Conservation (phyloP, 1,284 basidiomycete genomes). For the Ustanciosporium gigantosporum region DNA sequence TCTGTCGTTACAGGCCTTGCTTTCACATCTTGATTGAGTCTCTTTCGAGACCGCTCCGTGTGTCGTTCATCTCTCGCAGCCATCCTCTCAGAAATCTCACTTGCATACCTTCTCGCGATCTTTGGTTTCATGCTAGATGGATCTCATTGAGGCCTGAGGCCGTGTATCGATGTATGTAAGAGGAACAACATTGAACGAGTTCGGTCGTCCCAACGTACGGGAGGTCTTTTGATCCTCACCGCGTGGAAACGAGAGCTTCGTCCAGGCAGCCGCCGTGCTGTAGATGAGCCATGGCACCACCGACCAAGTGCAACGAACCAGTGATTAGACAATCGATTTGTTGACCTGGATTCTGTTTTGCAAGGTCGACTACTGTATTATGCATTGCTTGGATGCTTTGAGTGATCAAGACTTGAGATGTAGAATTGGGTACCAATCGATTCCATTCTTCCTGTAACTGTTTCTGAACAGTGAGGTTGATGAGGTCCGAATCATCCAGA, state of each 20-base stretch:
- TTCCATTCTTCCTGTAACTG: constrained; percentile 50
- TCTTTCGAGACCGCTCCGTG: no score
- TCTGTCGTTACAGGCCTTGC: no score
- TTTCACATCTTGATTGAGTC: no score
- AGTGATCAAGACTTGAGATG: constrained; percentile 68
- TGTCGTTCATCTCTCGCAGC: no score
- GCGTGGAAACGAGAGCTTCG: constrained; percentile 38
- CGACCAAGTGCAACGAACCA: constrained; percentile 91
- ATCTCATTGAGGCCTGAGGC: no score
- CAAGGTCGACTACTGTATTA: constrained; percentile 51
- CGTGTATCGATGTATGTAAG: no score
- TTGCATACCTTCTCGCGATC: no score
- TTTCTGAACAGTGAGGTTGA: constrained; percentile 47
- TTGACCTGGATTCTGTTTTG: constrained; percentile 64
- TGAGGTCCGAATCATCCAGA: constrained; percentile 43
- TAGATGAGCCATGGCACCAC: constrained; percentile 76
- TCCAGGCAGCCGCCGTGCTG: constrained; percentile 46
- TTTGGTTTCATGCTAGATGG: no score
- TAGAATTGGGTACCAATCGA: constrained; percentile 17
- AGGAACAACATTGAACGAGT: no score
- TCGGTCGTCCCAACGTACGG: no score
- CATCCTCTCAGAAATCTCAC: no score
- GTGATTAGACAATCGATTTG: constrained; percentile 78
- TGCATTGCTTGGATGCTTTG: constrained; percentile 84
- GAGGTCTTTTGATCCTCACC: no score